Evolutionary conservation across 148 eudicot genomes (phyloP).

Genomic region (Simmondsia chinensis): DNA sequence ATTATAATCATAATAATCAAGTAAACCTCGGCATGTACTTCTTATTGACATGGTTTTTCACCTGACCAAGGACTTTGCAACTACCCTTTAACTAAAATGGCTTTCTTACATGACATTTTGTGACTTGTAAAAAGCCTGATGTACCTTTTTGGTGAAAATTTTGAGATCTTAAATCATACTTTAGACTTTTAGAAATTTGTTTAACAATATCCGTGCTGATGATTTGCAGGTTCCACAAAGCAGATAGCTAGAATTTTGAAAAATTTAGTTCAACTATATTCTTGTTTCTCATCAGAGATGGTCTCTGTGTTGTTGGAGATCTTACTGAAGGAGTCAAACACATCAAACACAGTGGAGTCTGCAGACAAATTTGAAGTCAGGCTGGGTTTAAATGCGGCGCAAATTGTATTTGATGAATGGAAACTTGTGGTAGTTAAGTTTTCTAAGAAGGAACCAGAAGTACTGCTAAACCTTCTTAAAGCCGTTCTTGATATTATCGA

Average conservation of each 20-base stretch:
- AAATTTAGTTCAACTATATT: slow-evolving; percentile 46
- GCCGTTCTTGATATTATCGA: slow-evolving; percentile 56
- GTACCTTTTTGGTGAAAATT: too few relatives aligned
- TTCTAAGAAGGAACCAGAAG: slow-evolving; percentile 60
- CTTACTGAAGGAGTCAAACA: slow-evolving; percentile 45
- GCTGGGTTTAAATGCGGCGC: slow-evolving; percentile 16
- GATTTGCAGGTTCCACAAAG: slow-evolving; percentile 57
- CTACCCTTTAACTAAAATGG: too few relatives aligned
- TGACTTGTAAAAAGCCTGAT: too few relatives aligned
- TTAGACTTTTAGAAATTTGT: too few relatives aligned
- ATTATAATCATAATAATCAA: too few relatives aligned
- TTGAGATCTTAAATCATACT: too few relatives aligned
- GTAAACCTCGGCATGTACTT: too few relatives aligned
- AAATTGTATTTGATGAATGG: slow-evolving; percentile 61
- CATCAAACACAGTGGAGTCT: slow-evolving; percentile 20
- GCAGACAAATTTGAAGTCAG: slow-evolving; percentile 25
- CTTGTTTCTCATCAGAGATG: slow-evolving; percentile 62
- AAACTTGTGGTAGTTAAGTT: slow-evolving; percentile 58
- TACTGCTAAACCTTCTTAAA: slow-evolving; percentile 52
- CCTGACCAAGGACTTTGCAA: too few relatives aligned
- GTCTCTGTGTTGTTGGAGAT: slow-evolving; percentile 46
- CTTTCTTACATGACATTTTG: too few relatives aligned
- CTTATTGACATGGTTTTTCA: too few relatives aligned
- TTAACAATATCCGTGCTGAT: too few relatives aligned
- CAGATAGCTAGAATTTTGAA: slow-evolving; percentile 39